phyloP scores from a whole-genome alignment of 192 early-diverging fungal genomes.

The Phlyctochytrium planicorne region DNA sequence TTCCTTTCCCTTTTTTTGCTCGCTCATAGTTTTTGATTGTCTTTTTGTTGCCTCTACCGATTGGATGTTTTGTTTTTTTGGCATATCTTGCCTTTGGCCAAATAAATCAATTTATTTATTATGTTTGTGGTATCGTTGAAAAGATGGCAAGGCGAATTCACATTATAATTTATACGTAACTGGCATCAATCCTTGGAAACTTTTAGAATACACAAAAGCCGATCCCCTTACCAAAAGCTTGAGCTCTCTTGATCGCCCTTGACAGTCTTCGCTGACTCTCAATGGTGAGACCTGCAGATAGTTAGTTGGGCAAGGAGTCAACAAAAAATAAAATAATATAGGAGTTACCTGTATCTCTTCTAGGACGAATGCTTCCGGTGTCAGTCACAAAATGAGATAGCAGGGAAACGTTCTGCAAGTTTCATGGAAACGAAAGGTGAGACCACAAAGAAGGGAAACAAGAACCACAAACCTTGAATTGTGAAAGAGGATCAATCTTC shows the following conservation, averaged over 20 bases:
- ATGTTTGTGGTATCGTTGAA: background rate
- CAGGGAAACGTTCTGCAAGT: constrained; percentile 14
- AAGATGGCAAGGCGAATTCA: too few species aligned
- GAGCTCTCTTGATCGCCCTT: constrained; percentile 34
- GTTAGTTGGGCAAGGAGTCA: background rate
- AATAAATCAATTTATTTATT: background rate
- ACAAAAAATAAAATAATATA: background rate
- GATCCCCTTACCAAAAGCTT: constrained; percentile 18
- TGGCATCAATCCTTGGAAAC: too few species aligned
- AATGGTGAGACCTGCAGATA: constrained; percentile 20
- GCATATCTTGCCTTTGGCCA: background rate
- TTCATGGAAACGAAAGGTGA: background rate
- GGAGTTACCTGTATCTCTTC: constrained; percentile 22
- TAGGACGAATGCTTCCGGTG: constrained; percentile 31
- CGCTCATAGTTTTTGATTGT: background rate
- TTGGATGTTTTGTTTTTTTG: background rate
- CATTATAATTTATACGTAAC: too few species aligned
- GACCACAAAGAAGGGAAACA: background rate
- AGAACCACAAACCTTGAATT: constrained; percentile 27
- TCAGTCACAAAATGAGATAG: constrained; percentile 37
- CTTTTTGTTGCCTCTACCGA: background rate
- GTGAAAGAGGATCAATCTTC: constrained; percentile 23
- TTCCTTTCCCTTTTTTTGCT: background rate
- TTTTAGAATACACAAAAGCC: background rate
- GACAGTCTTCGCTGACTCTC: constrained; percentile 27